Base-by-base conservation (phyloP, 305 asterid species). In the Fraxinus sp. region DNA sequence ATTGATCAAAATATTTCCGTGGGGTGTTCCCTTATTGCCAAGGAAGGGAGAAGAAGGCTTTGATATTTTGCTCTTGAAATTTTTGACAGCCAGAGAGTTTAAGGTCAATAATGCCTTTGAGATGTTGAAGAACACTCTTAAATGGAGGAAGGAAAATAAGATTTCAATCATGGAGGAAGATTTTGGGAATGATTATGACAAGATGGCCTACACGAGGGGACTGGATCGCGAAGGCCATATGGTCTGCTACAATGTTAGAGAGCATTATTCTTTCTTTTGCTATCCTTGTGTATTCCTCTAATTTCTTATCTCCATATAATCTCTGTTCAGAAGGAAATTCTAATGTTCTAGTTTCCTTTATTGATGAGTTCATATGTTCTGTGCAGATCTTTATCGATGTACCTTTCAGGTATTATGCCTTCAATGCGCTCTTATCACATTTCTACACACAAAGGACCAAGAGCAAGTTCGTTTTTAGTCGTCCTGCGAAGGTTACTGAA, bases 21-120 rank as follows among this genome's bases (percentile, higher is more conserved):
- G 95, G 94, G 95, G 95, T 1, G 91, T 94, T 24, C 94, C 95
- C 0, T 79, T 94, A 68, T 74, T 90, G 82, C 93, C 96, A 4
- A 91, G 94, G 87, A 85, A 84, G 68, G 90, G 88, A 0, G 89
- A 94, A 10, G 70, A 83, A 2, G 66, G 91, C 37, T 90, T 91
- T 0, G 91, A 94, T 72, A 85, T 84, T 0, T 5, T 92, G n/a
- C 91, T 94, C 0, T 7, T 89, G 18, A 94, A 94, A 81, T 94
- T 92, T 86, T 83, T 94, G 2, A 41, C 66, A 39, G 97, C 96
- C 1, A 84, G 89, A 46, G 96, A 92, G 1, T 92, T 86, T 57
- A 89, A 86, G 83, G 89, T 89, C 22, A 68, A 24, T 3, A 93
- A 91, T 7, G 96, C 98, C 8, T 83, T 87, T 57, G 84, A 86